Conservation (phyloP, 257 asterid genomes). For the Gynochthodes officinalis region DNA sequence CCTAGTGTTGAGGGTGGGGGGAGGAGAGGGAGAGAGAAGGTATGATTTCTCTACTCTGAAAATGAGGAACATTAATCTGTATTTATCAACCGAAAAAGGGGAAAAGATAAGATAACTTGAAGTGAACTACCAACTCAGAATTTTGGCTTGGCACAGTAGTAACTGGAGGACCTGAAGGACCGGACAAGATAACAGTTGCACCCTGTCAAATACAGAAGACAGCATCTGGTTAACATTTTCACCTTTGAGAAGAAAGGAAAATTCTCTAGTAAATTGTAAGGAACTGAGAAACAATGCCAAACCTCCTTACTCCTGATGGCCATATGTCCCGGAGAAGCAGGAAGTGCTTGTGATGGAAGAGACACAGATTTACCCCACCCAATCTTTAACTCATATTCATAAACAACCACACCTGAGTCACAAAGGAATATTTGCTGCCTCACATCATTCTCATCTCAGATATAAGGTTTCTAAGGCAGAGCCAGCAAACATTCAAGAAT, state of each 20-base stretch:
- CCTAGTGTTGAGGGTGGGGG: too few species aligned
- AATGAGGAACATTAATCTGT: not conserved
- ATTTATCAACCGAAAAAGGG: not conserved
- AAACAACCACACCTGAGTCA: slow-evolving; percentile 81
- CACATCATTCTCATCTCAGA: not conserved
- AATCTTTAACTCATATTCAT: slow-evolving; percentile 88
- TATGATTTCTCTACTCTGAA: not conserved
- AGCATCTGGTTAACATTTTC: slow-evolving; percentile 4
- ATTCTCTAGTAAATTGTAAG: not conserved
- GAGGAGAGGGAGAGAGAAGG: too few species aligned
- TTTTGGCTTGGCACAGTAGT: slow-evolving; percentile 77
- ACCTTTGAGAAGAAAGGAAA: not conserved
- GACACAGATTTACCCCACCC: slow-evolving; percentile 99
- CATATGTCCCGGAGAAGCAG: slow-evolving; percentile 99
- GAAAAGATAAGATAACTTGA: slow-evolving; percentile 1
- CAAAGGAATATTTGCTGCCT: slow-evolving; percentile 5
- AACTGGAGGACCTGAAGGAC: slow-evolving; percentile 91
- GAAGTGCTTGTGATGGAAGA: slow-evolving; percentile 97
- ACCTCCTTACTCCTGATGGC: slow-evolving; percentile 99
- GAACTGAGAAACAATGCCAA: slow-evolving; percentile 3
- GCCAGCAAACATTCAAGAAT: not conserved
- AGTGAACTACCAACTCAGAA: slow-evolving; percentile 76
- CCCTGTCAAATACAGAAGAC: slow-evolving; percentile 55
- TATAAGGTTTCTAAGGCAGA: not conserved
- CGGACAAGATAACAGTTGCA: slow-evolving; percentile 87